Conservation (phyloP, 805 yeast genomes). For the Teunomyces lycoperdinae region DNA sequence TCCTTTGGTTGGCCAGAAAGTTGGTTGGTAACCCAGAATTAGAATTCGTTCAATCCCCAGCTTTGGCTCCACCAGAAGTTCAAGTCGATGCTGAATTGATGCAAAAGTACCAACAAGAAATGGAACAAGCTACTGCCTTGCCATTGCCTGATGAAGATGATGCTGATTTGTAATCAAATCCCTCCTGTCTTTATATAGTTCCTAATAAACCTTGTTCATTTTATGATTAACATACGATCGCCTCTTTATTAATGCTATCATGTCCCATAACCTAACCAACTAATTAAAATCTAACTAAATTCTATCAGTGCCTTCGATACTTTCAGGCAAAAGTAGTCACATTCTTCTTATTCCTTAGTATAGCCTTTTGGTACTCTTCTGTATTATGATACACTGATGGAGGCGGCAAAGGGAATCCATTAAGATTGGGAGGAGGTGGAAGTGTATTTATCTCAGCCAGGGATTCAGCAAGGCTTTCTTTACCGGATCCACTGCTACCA, state of each 20-base stretch:
- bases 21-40: slow-evolving; percentile 96
- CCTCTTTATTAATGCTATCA: not conserved
- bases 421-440: slow-evolving; percentile 34
- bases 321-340: not conserved
- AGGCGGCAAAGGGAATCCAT: slow-evolving; percentile 36
- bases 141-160: slow-evolving; percentile 99
- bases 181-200: not conserved
- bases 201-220: slow-evolving; percentile 3
- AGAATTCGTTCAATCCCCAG: slow-evolving; percentile 99
- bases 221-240: not conserved
- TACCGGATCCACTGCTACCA: not conserved
- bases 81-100: slow-evolving; percentile 93
- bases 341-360: slow-evolving; percentile 5
- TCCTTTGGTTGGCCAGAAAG: slow-evolving; percentile 99
- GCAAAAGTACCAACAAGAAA: slow-evolving; percentile 98
- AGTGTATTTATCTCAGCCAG: slow-evolving; percentile 4
- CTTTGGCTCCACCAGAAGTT: slow-evolving; percentile 99
- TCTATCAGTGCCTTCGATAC: no score
- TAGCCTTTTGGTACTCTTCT: slow-evolving; percentile 22
- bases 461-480: not conserved
- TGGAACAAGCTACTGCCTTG: slow-evolving; percentile 98
- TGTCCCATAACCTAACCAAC: no score
- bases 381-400: slow-evolving; percentile 24
- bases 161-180: slow-evolving; percentile 78
- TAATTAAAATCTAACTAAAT: not conserved